Percentiles rank a stretch among this genome's conserved stretches.
Conservation (phyloP, 2,329 filamentous ascomycete species). For the Xylaria sp. region DNA sequence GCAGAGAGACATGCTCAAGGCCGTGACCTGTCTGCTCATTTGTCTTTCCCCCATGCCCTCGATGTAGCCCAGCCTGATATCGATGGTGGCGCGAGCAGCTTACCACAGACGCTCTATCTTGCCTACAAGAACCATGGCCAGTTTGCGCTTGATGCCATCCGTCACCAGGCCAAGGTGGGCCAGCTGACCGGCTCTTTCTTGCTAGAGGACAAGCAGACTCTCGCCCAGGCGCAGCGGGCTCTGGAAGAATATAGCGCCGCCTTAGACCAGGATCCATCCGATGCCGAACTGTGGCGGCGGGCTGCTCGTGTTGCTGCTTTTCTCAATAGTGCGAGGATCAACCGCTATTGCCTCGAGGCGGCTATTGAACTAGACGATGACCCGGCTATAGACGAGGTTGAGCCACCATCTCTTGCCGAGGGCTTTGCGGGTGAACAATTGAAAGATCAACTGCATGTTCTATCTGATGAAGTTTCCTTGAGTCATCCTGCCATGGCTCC, state of each 20-base stretch:
- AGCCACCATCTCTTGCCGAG: conserved; percentile 67
- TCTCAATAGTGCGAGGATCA: conserved; percentile 61
- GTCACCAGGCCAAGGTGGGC: conserved; percentile 51
- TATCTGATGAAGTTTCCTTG: conserved; percentile 61
- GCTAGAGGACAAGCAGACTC: conserved; percentile 46
- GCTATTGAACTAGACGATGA: conserved; percentile 72
- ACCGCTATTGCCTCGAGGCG: conserved; percentile 68
- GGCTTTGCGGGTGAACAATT: conserved; percentile 67
- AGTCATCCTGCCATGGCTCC: conserved; percentile 66
- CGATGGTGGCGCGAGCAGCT: conserved; percentile 77
- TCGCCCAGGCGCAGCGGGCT: conserved; percentile 50
- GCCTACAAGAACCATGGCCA: conserved; percentile 96
- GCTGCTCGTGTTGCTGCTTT: conserved; percentile 63
- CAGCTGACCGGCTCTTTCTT: conserved; percentile 38
- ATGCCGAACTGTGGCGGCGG: conserved; percentile 69
- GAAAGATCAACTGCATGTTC: conserved; percentile 57
- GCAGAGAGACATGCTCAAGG: conserved; percentile 62
- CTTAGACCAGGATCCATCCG: conserved; percentile 68
- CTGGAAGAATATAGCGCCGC: conserved; percentile 63
- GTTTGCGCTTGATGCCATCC: conserved; percentile 80
- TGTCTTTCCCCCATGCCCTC: conserved; percentile 55
- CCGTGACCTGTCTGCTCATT: conserved; percentile 52
- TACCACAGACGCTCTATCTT: conserved; percentile 89
- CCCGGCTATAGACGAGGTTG: conserved; percentile 64
- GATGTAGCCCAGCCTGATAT: conserved; percentile 65